Evolutionary conservation across 2,329 filamentous ascomycete genomes (phyloP), one percentile per base, ranked within the genome.

Genomic region (Neofusicoccum cordaticola): DNA sequence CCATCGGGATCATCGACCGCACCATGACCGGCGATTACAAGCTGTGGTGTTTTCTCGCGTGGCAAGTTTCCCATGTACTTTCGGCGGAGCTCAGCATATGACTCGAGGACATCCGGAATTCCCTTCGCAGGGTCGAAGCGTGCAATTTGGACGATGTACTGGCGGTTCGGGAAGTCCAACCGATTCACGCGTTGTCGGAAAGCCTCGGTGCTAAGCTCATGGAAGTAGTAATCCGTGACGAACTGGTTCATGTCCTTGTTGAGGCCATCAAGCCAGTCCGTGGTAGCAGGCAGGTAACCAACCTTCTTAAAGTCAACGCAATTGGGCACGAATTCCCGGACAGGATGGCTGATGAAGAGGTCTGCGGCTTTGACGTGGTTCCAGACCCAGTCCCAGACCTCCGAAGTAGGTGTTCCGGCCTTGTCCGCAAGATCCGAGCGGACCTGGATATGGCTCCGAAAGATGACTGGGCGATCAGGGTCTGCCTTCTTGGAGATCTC

Each of bases 121-220:
- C 91, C 91, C 78, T 94, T 95, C 52, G 90, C 87, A 0, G 91
- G 91, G 69, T 95, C 91, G 73, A 95, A 95, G 19, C 91, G 88
- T 1, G 91, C 90, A 31, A 94, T 86, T 73, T 95, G 91, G 5
- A 90, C 84, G 69, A 95, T 91, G 75, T 93, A 95, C 72, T 88
- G 85, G 68, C 88, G 84, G 11, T 80, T 78, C 3, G 87, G 86
- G 77, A 83, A 88, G 50, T 81, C 78, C 34, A 90, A 78, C 69
- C 83, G 79, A n/a, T 84, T 82, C 78, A 88, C 86, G 73, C 84
- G 77, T 75, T 88, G 81, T 53, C 84, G 75, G 70, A 84, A 78
- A 76, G 86, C 88, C 73, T 86, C 81, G 2, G 80, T 78, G 70
- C 89, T 89, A 78, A 93, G 92, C n/a, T 88, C 81, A 68, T 91